Percentiles rank a stretch among this genome's conserved stretches.
These are phyloP conservation scores for Lipomyces anomalus DNA, from an alignment of 805 yeast genomes.

Conservation along the genomic window DNA sequence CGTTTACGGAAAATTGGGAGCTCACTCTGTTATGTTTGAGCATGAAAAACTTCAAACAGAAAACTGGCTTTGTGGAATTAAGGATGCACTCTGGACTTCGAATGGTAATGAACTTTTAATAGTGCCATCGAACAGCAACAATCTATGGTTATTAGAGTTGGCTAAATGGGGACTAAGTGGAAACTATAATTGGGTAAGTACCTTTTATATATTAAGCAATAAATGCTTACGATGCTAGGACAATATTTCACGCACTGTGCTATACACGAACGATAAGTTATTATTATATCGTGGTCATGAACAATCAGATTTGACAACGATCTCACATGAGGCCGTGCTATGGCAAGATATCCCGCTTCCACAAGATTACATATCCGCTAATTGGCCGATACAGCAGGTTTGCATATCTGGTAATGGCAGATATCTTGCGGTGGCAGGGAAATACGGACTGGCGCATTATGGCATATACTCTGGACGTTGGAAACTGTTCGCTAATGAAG, in stretches of 20 bases:
- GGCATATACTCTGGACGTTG: constrained; percentile 40
- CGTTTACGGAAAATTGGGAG: constrained; percentile 43
- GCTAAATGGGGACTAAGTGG: constrained; percentile 32
- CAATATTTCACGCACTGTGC: constrained; percentile 40
- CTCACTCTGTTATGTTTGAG: constrained; percentile 36
- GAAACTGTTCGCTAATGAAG: constrained; percentile 40
- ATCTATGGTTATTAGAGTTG: constrained; percentile 27
- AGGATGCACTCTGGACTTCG: constrained; percentile 33
- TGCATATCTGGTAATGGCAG: constrained; percentile 46
- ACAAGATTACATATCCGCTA: constrained; percentile 40
- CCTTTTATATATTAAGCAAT: not conserved
- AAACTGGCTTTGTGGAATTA: constrained; percentile 24
- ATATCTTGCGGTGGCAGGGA: constrained; percentile 47
- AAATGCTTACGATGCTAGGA: constrained; percentile 24
- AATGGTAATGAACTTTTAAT: constrained; percentile 37
- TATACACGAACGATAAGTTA: constrained; percentile 39
- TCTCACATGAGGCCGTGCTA: constrained; percentile 39
- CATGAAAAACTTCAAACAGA: constrained; percentile 8
- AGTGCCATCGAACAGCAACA: constrained; percentile 19
- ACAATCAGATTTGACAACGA: constrained; percentile 38
- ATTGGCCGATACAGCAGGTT: constrained; percentile 40
- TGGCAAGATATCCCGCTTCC: constrained; percentile 49
- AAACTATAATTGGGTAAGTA: constrained; percentile 9
- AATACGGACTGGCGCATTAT: constrained; percentile 42
- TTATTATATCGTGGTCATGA: constrained; percentile 45